Percentiles rank a stretch among this genome's conserved stretches.
Conservation (phyloP, 768 basidiomycete genomes). For the Dioszegia crocea region DNA sequence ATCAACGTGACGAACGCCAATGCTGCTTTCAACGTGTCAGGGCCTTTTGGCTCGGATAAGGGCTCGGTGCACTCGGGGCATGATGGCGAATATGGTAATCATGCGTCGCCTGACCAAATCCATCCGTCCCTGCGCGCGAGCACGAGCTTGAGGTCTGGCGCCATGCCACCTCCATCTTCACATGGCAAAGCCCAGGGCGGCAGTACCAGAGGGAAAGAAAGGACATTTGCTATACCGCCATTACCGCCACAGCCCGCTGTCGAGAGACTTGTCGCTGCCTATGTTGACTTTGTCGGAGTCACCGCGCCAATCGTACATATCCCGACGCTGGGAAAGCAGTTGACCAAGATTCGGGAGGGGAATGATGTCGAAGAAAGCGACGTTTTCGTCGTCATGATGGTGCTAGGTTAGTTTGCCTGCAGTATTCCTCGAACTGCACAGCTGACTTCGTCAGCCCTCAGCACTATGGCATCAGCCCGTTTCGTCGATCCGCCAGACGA, state of each 20-base stretch:
- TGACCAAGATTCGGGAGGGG: slow-evolving; percentile 45
- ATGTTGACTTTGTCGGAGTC: slow-evolving; percentile 51
- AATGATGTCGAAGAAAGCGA: slow-evolving; percentile 47
- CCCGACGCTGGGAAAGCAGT: slow-evolving; percentile 46
- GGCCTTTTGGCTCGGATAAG: slow-evolving; percentile 14
- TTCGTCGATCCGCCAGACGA: slow-evolving; percentile 51
- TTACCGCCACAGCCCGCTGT: slow-evolving; percentile 50
- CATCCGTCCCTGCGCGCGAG: slow-evolving; percentile 11
- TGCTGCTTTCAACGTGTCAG: slow-evolving; percentile 9
- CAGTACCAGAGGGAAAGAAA: slow-evolving; percentile 13
- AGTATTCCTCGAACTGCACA: not conserved
- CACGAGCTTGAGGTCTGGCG: not conserved
- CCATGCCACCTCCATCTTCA: not conserved
- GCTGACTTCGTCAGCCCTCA: slow-evolving; percentile 31
- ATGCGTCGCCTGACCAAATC: not conserved
- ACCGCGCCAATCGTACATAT: slow-evolving; percentile 51
- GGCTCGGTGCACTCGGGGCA: slow-evolving; percentile 18
- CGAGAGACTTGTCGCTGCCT: slow-evolving; percentile 49
- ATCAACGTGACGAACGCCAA: slow-evolving; percentile 11
- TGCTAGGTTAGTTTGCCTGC: slow-evolving; percentile 48
- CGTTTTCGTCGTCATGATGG: slow-evolving; percentile 51
- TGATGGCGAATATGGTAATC: not conserved
- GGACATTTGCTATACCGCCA: slow-evolving; percentile 42
- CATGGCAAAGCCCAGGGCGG: not conserved
- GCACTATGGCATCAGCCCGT: slow-evolving; percentile 50